Evolutionary conservation across 805 yeast genomes (phyloP).

Genomic region (Candida incommunis): DNA sequence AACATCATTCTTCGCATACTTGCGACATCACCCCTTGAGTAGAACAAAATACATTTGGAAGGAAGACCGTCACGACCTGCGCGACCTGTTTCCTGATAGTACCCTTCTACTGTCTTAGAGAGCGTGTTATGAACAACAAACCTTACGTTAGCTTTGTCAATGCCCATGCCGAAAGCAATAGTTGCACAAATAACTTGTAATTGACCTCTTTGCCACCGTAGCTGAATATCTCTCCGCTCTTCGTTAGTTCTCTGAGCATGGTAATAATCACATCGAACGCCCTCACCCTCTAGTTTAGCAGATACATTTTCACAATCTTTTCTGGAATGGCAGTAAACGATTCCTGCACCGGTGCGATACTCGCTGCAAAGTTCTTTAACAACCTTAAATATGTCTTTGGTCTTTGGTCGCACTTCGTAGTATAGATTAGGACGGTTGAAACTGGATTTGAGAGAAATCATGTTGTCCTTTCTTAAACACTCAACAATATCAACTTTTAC

Average conservation of each 20-base stretch:
- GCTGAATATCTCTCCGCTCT: constrained; percentile 58
- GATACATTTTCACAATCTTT: constrained; percentile 77
- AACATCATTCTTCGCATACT: constrained; percentile 63
- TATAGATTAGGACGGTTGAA: constrained; percentile 78
- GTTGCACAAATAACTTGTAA: constrained; percentile 87
- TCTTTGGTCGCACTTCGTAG: constrained; percentile 65
- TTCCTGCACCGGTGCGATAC: constrained; percentile 34
- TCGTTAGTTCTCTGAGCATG: constrained; percentile 82
- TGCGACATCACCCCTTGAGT: constrained; percentile 67
- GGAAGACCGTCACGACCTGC: constrained; percentile 91
- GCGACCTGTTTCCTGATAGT: constrained; percentile 96
- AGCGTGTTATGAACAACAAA: constrained; percentile 79
- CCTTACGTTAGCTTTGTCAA: constrained; percentile 91
- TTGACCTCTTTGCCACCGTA: constrained; percentile 61
- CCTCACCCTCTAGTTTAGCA: constrained; percentile 38
- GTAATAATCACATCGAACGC: constrained; percentile 58
- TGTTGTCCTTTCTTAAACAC: constrained; percentile 34
- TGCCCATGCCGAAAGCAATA: constrained; percentile 98
- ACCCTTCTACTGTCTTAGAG: constrained; percentile 87
- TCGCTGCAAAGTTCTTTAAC: constrained; percentile 14
- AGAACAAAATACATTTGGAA: constrained; percentile 75
- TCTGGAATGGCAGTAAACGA: constrained; percentile 87
- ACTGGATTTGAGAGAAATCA: constrained; percentile 66
- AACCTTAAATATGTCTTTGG: constrained; percentile 4
- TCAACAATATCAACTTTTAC: constrained; percentile 56